Evolutionary conservation across 495 filamentous ascomycete species (phyloP).

Genomic region (Aspergillus kassunensis): DNA sequence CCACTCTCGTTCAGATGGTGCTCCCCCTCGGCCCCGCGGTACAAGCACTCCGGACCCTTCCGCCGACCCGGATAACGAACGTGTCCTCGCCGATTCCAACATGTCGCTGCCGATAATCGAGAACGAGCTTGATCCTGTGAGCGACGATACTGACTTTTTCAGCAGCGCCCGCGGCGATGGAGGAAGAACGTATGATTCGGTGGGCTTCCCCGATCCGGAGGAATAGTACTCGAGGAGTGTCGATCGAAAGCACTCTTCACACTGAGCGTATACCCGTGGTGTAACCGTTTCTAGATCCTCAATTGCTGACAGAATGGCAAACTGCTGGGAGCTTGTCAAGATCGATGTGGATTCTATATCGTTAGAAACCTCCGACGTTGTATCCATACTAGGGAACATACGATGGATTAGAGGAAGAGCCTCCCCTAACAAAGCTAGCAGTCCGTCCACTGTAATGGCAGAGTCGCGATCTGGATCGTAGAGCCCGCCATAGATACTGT

Average conservation of each 20-base stretch:
- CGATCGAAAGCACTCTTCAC: conserved; percentile 63
- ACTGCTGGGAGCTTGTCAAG: conserved; percentile 58
- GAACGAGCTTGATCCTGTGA: conserved; percentile 55
- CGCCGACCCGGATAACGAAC: conserved; percentile 50
- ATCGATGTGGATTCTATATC: conserved; percentile 33
- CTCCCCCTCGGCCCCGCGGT: conserved; percentile 33
- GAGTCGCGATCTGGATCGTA: conserved; percentile 74
- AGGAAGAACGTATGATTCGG: conserved; percentile 18
- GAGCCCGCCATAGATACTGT: conserved; percentile 83
- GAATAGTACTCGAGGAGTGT: conserved; percentile 45
- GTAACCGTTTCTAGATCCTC: conserved; percentile 80
- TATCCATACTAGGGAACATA: conserved; percentile 23
- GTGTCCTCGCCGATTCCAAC: conserved; percentile 45
- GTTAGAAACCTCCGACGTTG: not conserved
- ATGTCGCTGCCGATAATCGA: conserved; percentile 71
- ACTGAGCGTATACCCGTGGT: conserved; percentile 61
- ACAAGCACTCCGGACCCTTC: conserved; percentile 54
- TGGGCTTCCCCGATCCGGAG: conserved; percentile 43
- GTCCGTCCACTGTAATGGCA: conserved; percentile 78
- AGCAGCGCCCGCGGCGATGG: conserved; percentile 60
- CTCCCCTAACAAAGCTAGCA: conserved; percentile 82
- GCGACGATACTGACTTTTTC: conserved; percentile 60
- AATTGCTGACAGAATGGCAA: conserved; percentile 69
- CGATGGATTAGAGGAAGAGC: conserved; percentile 67
- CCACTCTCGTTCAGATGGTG: conserved; percentile 58